Base-by-base conservation (phyloP, 1,139 yeast species). In the Diutina scorzettiae region DNA sequence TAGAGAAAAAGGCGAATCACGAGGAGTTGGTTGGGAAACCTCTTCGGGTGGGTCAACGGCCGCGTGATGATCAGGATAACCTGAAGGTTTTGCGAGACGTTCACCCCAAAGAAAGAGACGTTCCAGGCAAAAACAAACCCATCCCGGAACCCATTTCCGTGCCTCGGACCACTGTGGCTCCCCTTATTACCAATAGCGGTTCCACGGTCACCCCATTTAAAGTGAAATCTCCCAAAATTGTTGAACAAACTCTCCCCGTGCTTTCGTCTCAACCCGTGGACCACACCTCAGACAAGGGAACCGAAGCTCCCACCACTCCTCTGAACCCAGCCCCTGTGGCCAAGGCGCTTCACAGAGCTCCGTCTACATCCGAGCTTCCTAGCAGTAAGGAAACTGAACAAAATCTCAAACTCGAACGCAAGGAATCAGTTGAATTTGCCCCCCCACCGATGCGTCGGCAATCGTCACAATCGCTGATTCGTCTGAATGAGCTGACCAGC, bases 1-100 rank as follows among this genome's bases (percentile, higher is more conserved):
- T 3, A n/a, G 25, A 32, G 16, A 9, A 14, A 28, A 45, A 44
- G 37, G 48, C 45, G 25, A 48, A 39, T 36, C 43, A 4, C 7
- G 33, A 6, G 20, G n/a, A 14, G 5, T 14, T 19, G 5, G 33
- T 18, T 6, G 33, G n/a, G 18, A 30, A 30, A 17, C 33, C 33
- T 14, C 5, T 30, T 14, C 25, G 25, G 8, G 9, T 23, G 8
- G 25, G 25, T 9, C 6, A 23, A n/a, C n/a, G n/a, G n/a, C n/a
- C n/a, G n/a, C n/a, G n/a, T n/a, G n/a, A n/a, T n/a, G n/a, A n/a
- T n/a, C n/a, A n/a, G n/a, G n/a, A n/a, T n/a, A n/a, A n/a, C n/a
- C n/a, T n/a, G n/a, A n/a, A n/a, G n/a, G n/a, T n/a, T n/a, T n/a
- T n/a, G n/a, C n/a, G n/a, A n/a, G n/a, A n/a, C n/a, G n/a, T n/a